Percentiles rank a stretch among this genome's conserved stretches.
These are phyloP conservation scores for Plantago coronopus DNA, from an alignment of 305 asterid genomes.

Conservation along the genomic window DNA sequence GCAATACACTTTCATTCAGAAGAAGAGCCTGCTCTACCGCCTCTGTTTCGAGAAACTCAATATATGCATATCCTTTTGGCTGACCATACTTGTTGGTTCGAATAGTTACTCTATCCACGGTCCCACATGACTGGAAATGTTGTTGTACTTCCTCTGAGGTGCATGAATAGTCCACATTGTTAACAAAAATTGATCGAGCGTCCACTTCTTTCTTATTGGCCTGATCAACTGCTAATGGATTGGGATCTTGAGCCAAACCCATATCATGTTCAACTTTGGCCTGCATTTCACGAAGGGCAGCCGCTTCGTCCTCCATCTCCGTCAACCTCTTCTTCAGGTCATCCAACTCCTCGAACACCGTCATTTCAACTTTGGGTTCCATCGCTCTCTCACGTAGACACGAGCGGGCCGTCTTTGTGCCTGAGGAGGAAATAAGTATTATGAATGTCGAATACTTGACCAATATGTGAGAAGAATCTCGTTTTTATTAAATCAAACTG, in stretches of 20 bases:
- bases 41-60: slow-evolving; percentile 72
- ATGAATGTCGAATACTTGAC: too few relatives aligned
- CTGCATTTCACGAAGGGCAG: slow-evolving; percentile 84
- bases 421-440: too few relatives aligned
- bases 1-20: slow-evolving; percentile 76
- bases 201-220: slow-evolving; percentile 56
- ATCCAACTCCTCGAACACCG: slow-evolving; percentile 64
- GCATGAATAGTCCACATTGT: slow-evolving; percentile 71
- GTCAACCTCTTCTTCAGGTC: slow-evolving; percentile 67
- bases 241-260: slow-evolving; percentile 64
- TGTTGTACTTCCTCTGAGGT: slow-evolving; percentile 86
- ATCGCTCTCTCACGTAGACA: too few relatives aligned
- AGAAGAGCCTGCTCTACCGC: slow-evolving; percentile 75
- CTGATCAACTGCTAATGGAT: slow-evolving; percentile 36
- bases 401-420: too few relatives aligned
- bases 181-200: slow-evolving; percentile 52
- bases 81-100: slow-evolving; percentile 75
- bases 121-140: slow-evolving; percentile 85
- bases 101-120: slow-evolving; percentile 77
- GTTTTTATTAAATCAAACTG: too few relatives aligned
- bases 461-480: too few relatives aligned
- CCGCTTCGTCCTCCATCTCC: slow-evolving; percentile 80
- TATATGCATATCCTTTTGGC: slow-evolving; percentile 85
- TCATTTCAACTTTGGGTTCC: slow-evolving; percentile 57
- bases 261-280: slow-evolving; percentile 71